Evolutionary conservation across 1,284 basidiomycete genomes (phyloP).

Genomic region (Ceratorhiza oryzae-sativae): DNA sequence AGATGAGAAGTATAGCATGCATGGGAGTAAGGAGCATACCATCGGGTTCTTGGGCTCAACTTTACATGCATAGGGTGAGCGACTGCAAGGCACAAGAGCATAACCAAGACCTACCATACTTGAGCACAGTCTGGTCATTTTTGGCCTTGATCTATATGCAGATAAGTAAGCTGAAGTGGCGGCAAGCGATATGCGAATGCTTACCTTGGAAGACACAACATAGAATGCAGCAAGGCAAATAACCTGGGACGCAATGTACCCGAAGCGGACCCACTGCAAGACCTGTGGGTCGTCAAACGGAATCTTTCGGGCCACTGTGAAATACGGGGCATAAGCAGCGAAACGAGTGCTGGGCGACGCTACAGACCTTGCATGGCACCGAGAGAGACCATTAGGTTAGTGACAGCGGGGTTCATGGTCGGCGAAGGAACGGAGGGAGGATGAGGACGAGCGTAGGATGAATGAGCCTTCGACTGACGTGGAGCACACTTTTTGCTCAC

Average conservation of each 20-base stretch:
- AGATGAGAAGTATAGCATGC: neutral
- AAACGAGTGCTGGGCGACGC: conserved; percentile 43
- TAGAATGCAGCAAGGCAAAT: conserved; percentile 78
- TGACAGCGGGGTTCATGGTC: conserved; percentile 55
- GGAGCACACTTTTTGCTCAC: conserved; percentile 31
- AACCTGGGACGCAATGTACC: conserved; percentile 79
- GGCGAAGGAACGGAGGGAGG: neutral
- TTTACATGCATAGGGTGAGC: conserved; percentile 46
- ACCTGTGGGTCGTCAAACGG: conserved; percentile 89
- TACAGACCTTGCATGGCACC: conserved; percentile 84
- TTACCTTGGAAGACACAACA: conserved; percentile 70
- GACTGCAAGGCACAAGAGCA: neutral
- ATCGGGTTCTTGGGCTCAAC: conserved; percentile 69
- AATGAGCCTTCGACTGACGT: conserved; percentile 29
- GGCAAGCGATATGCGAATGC: conserved; percentile 42
- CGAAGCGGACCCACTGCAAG: conserved; percentile 83
- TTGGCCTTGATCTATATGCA: conserved; percentile 80
- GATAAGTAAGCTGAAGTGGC: conserved; percentile 48
- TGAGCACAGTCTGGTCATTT: conserved; percentile 95
- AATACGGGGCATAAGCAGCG: conserved; percentile 46
- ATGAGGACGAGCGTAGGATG: conserved; percentile 14
- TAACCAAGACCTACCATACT: conserved; percentile 72
- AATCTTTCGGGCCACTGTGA: conserved; percentile 83
- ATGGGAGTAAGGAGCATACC: conserved; percentile 54
- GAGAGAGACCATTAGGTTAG: conserved; percentile 84